These are phyloP conservation scores for Excoecaria cochinchinensis DNA, from an alignment of 345 rosid species.

Conservation along the genomic window DNA sequence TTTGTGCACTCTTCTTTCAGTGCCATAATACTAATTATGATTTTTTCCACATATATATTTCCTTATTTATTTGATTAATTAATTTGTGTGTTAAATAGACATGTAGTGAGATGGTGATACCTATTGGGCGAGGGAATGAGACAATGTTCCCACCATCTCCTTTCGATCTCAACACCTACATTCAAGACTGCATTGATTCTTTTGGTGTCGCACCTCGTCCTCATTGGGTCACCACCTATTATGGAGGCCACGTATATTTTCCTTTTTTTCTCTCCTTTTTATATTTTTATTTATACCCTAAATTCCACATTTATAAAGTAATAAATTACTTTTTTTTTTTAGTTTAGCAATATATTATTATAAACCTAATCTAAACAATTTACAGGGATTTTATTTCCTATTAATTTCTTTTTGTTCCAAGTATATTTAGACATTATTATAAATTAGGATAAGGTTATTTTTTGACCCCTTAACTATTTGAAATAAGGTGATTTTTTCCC, in stretches of 20 bases:
- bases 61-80: neutral
- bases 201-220: constrained; percentile 50
- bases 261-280: neutral
- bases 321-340: neutral
- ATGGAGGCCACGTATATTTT: constrained; percentile 45
- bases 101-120: constrained; percentile 59
- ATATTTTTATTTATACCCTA: neutral
- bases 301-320: neutral
- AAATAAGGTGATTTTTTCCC: too few species aligned
- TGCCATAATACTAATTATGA: too few species aligned
- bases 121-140: constrained; percentile 29
- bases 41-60: too few species aligned
- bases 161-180: constrained; percentile 18
- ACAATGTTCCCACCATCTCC: constrained; percentile 41
- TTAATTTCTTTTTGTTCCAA: too few species aligned
- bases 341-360: neutral
- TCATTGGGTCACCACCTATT: constrained; percentile 54
- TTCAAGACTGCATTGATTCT: neutral
- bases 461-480: too few species aligned
- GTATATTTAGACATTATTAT: too few species aligned
- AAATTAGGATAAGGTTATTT: too few species aligned
- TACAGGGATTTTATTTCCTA: too few species aligned
- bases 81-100: constrained; percentile 13
- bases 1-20: too few species aligned
- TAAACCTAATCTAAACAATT: neutral